These are phyloP conservation scores for Sphagnum magellanicum DNA, from an alignment of 228 moss, liverwort and hornwort genomes.

Conservation along the genomic window DNA sequence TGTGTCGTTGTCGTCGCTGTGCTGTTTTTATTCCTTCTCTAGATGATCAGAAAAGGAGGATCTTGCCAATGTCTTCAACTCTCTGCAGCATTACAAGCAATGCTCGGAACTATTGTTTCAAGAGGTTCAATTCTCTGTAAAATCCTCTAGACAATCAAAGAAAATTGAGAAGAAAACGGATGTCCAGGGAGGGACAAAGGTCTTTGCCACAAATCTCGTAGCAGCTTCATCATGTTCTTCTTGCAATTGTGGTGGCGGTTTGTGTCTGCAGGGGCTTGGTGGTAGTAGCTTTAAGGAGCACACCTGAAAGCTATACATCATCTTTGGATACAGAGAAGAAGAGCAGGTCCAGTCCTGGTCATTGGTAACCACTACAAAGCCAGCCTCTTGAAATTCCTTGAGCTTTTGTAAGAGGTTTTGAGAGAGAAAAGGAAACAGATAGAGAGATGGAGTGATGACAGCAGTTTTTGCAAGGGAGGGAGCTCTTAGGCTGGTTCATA, in stretches of 20 bases:
- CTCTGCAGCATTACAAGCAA: neutral
- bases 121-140: no score
- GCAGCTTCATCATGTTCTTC: no score
- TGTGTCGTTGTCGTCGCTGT: neutral
- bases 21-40: neutral
- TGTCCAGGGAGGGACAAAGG: neutral
- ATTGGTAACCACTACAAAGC: conserved; percentile 27
- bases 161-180: neutral
- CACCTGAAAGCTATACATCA: conserved; percentile 50
- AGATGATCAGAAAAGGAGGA: neutral
- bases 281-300: conserved; percentile 37
- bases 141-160: neutral
- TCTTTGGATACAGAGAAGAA: conserved; percentile 7
- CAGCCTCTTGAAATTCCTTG: no score
- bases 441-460: no score
- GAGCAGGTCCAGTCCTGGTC: conserved; percentile 16
- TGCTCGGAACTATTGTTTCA: neutral
- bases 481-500: neutral
- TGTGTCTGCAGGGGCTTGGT: conserved; percentile 53
- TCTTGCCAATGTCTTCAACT: neutral
- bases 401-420: no score
- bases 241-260: neutral
- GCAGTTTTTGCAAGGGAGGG: no score
- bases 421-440: no score
- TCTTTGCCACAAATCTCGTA: no score